Evolutionary conservation across 768 basidiomycete species (phyloP).

Genomic region (Strobilomyces echinocephalus): DNA sequence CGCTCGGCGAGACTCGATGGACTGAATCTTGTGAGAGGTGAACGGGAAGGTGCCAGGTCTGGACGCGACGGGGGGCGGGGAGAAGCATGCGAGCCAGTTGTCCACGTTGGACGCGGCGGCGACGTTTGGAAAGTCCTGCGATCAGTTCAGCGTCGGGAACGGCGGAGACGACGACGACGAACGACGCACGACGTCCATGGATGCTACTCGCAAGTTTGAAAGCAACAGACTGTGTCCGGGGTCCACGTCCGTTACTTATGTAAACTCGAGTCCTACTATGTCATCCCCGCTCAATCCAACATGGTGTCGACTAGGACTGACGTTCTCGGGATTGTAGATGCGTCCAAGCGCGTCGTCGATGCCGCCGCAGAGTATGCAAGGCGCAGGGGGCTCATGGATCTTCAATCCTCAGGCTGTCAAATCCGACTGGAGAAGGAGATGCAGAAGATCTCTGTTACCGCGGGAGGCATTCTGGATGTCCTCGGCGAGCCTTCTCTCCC

Average conservation of each 20-base stretch:
- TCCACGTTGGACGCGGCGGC: slow-evolving; percentile 12
- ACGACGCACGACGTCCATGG: slow-evolving; percentile 28
- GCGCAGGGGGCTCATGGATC: neutral
- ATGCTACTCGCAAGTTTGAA: too few species aligned
- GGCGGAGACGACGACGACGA: neutral
- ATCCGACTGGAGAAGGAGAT: slow-evolving; percentile 13
- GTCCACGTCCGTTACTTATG: too few species aligned
- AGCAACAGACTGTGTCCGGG: too few species aligned
- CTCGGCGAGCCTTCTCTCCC: slow-evolving; percentile 2
- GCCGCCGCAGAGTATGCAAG: slow-evolving; percentile 2
- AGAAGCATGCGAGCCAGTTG: slow-evolving; percentile 40
- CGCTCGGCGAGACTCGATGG: slow-evolving; percentile 61
- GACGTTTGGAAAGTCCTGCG: slow-evolving; percentile 14
- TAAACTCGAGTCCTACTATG: too few species aligned
- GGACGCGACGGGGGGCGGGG: slow-evolving; percentile 27
- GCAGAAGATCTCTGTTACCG: slow-evolving; percentile 6
- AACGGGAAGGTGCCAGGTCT: slow-evolving; percentile 51
- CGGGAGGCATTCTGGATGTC: neutral
- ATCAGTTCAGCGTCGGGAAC: neutral
- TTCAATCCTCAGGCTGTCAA: slow-evolving; percentile 1
- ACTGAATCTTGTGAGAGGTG: slow-evolving; percentile 45
- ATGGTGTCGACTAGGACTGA: slow-evolving; percentile 1
- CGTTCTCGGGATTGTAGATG: neutral
- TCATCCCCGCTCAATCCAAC: neutral
- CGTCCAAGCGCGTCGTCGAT: neutral